Base-by-base conservation (phyloP, 176 grass and related monocot species). In the Thinopyrum elongatum region DNA sequence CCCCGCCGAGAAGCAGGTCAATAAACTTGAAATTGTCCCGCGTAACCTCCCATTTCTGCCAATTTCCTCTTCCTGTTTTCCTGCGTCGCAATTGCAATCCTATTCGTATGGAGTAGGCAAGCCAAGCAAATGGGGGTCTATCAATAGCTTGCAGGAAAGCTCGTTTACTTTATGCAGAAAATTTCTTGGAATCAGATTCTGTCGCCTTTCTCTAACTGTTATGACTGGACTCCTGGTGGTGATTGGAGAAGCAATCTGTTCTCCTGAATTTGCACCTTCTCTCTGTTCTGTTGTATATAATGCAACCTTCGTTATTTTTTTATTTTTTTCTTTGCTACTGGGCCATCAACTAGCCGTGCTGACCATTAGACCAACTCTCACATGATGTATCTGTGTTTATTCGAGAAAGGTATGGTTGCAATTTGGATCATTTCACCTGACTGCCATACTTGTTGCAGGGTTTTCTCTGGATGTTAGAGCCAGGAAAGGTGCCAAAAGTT, bases 401-500 rank as follows among this genome's bases (percentile, higher is more conserved):
- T 4, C 1, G 75, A 59, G 29, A 1, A 5, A 35, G 17, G 1
- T 9, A 8, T 60, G 31, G 10, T 59, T n/a, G 31, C 21, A 36
- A 25, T 59, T 77, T 58, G 53, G 53, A 17, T 61, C 53, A 30
- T 77, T 57, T 57, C 47, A 31, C 74, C 76, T 61, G 34, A 76
- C 21, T 2, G 46, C 16, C 51, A 51, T n/a, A 51, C 17, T 14
- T 46, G 64, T 46, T 46, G 57, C 88, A 97, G 94, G 94, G 92
- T 76, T 82, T 65, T 42, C 60, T 97, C 60, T 97, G 94, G 94
- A 84, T 97, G 12, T 62, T 97, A 73, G 94, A 90, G 47, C 88
- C 90, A 72, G 86, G 87, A n/a, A 94, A 90, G 79, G 47, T 88
- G 66, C 90, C 86, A 71, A 97, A 92, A 83, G 36, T 89, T 75